Base-by-base conservation (phyloP, 2,329 filamentous ascomycete genomes). In the Blastomyces gilchristii region DNA sequence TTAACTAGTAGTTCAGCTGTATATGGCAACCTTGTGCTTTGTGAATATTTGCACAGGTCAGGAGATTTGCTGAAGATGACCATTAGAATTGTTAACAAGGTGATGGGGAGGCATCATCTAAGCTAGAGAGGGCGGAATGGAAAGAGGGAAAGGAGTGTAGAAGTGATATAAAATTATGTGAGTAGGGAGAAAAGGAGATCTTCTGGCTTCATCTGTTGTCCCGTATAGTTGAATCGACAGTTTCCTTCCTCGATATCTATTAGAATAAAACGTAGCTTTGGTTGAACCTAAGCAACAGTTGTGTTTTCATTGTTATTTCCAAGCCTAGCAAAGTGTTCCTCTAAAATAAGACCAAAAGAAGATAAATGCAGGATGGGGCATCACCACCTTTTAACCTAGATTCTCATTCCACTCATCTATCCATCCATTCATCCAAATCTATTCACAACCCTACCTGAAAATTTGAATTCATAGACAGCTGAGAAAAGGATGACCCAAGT, bases 11-110 rank as follows among this genome's bases (percentile, higher is more conserved):
- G n/a, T 22, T 22, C n/a, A 22, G n/a, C n/a, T 22, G n/a, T 22
- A 22, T 22, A 22, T 22, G n/a, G n/a, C n/a, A 22, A 22, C n/a
- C n/a, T 22, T 1, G n/a, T 22, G n/a, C n/a, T 22, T 22, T 22
- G n/a, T 22, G n/a, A 22, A 22, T 22, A 22, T 22, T 22, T 22
- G 34, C 7, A 37, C 7, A 8, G 34, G 34, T 37, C 11, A 8
- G 8, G 34, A 9, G 3, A 18, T 18, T 8, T 16, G 2, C 41
- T 18, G 83, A 84, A 4, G 81, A 85, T 1, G 87, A 7, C 43
- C 18, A 9, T 22, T 18, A n/a, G 6, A 47, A n/a, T 47, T n/a
- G 43, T 47, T n/a, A 22, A 47, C 43, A 47, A 8, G 43, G 6
- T 47, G 2, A 47, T n/a, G 18, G 22, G 16, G 43, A 2, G 7